These are phyloP conservation scores for Salix brachista DNA, from an alignment of 345 rosid genomes.

Conservation along the genomic window DNA sequence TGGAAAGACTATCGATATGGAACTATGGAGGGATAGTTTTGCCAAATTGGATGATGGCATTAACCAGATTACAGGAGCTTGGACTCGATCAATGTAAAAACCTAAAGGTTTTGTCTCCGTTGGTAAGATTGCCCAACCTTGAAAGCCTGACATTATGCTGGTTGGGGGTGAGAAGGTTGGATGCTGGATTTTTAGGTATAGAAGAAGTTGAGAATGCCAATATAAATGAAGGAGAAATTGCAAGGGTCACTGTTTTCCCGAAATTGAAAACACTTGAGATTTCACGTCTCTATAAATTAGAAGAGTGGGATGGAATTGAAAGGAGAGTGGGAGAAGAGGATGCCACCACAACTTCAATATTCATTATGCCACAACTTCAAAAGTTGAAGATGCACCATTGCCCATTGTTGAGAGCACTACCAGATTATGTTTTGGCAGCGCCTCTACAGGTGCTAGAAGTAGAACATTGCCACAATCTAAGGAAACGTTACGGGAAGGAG, in stretches of 20 bases:
- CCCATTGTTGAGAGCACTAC: neutral
- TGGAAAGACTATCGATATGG: neutral
- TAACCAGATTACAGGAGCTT: neutral
- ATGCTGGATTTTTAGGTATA: slow-evolving; percentile 12
- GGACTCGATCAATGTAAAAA: rapidly evolving
- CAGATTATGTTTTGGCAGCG: too few relatives aligned
- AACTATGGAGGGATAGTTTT: too few relatives aligned
- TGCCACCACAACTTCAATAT: neutral
- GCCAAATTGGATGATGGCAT: slow-evolving; percentile 5
- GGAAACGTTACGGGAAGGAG: too few relatives aligned
- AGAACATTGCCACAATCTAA: too few relatives aligned
- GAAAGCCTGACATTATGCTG: neutral
- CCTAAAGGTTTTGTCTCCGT: neutral
- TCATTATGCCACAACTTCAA: neutral
- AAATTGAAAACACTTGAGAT: too few relatives aligned
- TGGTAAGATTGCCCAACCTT: neutral
- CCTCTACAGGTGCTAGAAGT: too few relatives aligned
- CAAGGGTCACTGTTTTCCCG: too few relatives aligned
- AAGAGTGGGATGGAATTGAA: slow-evolving; percentile 4
- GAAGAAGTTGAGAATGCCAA: too few relatives aligned
- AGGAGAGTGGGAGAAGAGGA: neutral
- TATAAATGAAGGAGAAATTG: too few relatives aligned
- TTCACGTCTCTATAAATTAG: too few relatives aligned
- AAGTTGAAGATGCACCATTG: too few relatives aligned
- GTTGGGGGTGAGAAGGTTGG: neutral